Evolutionary conservation across 1,284 basidiomycete species (phyloP).

Genomic region (Agaricales sp.): DNA sequence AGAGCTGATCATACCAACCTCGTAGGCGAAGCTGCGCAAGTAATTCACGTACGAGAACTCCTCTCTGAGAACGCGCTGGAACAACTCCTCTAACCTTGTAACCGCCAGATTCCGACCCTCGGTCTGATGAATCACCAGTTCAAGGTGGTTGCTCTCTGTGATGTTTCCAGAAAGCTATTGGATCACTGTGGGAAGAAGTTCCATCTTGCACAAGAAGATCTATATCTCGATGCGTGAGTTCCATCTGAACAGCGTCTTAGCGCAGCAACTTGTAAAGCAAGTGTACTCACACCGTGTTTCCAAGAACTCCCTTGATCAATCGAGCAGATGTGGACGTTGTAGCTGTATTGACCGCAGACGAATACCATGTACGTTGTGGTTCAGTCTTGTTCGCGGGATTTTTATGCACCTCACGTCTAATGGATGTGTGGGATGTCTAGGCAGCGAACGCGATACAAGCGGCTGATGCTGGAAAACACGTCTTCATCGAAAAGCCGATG

Average conservation of each 20-base stretch:
- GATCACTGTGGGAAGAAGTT: not conserved
- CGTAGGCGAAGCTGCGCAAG: not conserved
- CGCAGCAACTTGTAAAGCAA: too few species aligned
- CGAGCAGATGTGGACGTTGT: not conserved
- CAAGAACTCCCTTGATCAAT: not conserved
- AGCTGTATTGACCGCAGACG: not conserved
- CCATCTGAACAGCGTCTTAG: not conserved
- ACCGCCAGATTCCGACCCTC: not conserved
- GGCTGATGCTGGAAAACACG: not conserved
- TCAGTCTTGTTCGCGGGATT: not conserved
- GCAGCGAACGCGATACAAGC: not conserved
- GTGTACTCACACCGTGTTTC: not conserved
- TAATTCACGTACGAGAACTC: not conserved
- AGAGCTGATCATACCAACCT: not conserved
- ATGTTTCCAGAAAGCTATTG: not conserved
- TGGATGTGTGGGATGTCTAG: not conserved
- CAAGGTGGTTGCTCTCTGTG: not conserved
- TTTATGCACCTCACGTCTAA: not conserved
- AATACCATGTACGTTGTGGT: not conserved
- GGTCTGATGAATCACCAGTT: not conserved
- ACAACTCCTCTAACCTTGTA: not conserved
- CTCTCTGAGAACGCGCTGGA: too few species aligned
- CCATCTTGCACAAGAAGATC: not conserved
- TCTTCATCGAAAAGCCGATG: not conserved
- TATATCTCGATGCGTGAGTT: not conserved